A percentile compares a stretch with the other conserved stretches of the same genome.
phyloP scores from a whole-genome alignment of 2,329 filamentous ascomycete species.

The Lithohypha guttulata region DNA sequence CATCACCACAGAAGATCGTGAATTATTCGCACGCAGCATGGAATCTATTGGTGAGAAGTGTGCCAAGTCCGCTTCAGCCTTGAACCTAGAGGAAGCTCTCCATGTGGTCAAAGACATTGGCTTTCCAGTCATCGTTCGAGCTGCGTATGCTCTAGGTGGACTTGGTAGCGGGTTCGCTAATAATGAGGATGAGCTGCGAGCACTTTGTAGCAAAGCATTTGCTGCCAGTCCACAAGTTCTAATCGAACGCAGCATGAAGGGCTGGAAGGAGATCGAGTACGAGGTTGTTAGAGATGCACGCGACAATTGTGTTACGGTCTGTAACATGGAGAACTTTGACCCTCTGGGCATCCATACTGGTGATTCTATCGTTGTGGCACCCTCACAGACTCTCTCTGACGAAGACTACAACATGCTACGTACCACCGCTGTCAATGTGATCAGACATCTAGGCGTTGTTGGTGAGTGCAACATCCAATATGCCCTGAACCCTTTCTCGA shows the following conservation, averaged over 20 bases:
- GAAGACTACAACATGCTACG: constrained; percentile 99
- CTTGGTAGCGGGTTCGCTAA: constrained; percentile 93
- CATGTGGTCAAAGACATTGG: constrained; percentile 81
- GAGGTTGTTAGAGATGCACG: constrained; percentile 91
- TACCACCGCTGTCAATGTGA: constrained; percentile 92
- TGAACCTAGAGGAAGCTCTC: constrained; percentile 77
- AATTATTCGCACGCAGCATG: constrained; percentile 96
- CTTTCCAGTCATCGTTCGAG: constrained; percentile 93
- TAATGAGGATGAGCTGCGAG: constrained; percentile 67
- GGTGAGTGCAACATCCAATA: constrained; percentile 99
- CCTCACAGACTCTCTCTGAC: constrained; percentile 90
- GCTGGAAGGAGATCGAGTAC: constrained; percentile 99
- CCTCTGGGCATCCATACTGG: constrained; percentile 95
- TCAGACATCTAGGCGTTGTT: constrained; percentile 90
- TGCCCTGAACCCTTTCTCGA: constrained; percentile 86
- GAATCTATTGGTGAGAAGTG: constrained; percentile 97
- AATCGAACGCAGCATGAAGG: constrained; percentile 98
- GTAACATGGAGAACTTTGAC: constrained; percentile 99
- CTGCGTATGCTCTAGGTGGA: constrained; percentile 89
- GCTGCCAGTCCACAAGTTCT: constrained; percentile 91
- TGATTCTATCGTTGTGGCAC: constrained; percentile 95
- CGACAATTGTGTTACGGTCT: constrained; percentile 98
- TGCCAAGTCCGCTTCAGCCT: constrained; percentile 91
- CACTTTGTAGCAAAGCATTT: constrained; percentile 89
- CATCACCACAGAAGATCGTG: constrained; percentile 95